These are phyloP conservation scores for Xylaria sp. DNA, from an alignment of 2,329 filamentous ascomycete species.

Conservation along the genomic window DNA sequence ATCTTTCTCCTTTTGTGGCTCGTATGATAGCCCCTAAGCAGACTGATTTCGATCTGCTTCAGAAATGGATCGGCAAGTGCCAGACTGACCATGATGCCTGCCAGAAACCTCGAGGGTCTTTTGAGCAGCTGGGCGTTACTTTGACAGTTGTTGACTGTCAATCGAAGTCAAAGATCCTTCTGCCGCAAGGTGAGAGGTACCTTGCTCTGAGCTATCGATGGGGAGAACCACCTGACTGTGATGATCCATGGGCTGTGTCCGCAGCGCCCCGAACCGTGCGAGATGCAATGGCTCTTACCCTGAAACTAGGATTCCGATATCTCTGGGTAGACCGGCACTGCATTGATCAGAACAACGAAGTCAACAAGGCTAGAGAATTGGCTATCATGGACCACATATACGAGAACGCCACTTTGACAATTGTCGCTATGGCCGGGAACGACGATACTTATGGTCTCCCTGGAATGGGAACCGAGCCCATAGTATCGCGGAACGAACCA, in stretches of 20 bases:
- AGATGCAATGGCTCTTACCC: constrained; percentile 22
- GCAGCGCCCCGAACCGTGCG: constrained; percentile 16
- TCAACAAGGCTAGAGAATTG: constrained; percentile 5
- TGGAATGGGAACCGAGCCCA: constrained; percentile 2
- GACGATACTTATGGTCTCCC: constrained; percentile 10
- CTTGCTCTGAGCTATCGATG: constrained; percentile 23
- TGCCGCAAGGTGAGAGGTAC: constrained; percentile 1
- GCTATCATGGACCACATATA: constrained; percentile 24
- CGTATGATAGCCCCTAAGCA: constrained; percentile 9
- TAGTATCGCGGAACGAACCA: constrained; percentile 15
- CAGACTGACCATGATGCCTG: constrained; percentile 9
- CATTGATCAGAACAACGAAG: constrained; percentile 16
- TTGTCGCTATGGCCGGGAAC: constrained; percentile 18
- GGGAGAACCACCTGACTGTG: constrained; percentile 4
- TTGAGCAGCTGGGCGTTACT: neutral
- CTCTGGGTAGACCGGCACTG: constrained; percentile 27
- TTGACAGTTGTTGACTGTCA: constrained; percentile 14
- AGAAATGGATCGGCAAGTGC: constrained; percentile 20
- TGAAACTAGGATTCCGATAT: constrained; percentile 8
- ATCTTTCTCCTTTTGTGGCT: constrained; percentile 9
- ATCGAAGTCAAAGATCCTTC: neutral
- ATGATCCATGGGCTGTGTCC: constrained; percentile 20
- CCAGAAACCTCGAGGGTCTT: neutral
- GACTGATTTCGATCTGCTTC: constrained; percentile 12
- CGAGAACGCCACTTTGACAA: constrained; percentile 21